Conservation (phyloP, 805 yeast species). For the Maudiozyma barnettii region DNA sequence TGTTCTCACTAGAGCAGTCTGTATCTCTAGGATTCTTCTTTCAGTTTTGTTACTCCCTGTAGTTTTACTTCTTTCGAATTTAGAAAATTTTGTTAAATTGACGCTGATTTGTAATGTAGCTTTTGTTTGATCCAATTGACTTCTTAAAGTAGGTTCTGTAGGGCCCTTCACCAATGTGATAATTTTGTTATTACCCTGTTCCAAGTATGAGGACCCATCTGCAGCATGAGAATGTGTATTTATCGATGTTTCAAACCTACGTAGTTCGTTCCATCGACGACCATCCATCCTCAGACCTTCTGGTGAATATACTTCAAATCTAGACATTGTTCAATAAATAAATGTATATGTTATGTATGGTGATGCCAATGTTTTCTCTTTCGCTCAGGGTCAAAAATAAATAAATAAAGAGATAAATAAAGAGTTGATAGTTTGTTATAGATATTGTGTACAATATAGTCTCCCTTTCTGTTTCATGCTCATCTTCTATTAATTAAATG, state of each 20-base stretch:
- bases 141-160: slow-evolving; percentile 58
- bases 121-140: slow-evolving; percentile 40
- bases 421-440: too few species aligned
- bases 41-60: slow-evolving; percentile 44
- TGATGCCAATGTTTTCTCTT: not conserved
- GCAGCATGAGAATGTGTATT: slow-evolving; percentile 82
- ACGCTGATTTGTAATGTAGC: slow-evolving; percentile 57
- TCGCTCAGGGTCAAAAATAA: too few species aligned
- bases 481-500: not conserved
- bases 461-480: not conserved
- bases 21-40: slow-evolving; percentile 56
- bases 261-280: slow-evolving; percentile 86
- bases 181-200: slow-evolving; percentile 86
- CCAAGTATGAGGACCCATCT: slow-evolving; percentile 88
- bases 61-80: slow-evolving; percentile 64
- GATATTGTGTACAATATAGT: too few species aligned
- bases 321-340: slow-evolving; percentile 36
- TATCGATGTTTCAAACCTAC: slow-evolving; percentile 68
- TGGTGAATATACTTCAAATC: slow-evolving; percentile 82
- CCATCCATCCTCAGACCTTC: slow-evolving; percentile 94
- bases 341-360: not conserved
- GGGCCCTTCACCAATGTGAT: slow-evolving; percentile 86
- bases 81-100: slow-evolving; percentile 71
- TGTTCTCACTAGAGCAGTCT: slow-evolving; percentile 57
- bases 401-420: too few species aligned